Base-by-base conservation (phyloP, 352 stramenopile species). In the Hyaloperonospora arabidopsidis region DNA sequence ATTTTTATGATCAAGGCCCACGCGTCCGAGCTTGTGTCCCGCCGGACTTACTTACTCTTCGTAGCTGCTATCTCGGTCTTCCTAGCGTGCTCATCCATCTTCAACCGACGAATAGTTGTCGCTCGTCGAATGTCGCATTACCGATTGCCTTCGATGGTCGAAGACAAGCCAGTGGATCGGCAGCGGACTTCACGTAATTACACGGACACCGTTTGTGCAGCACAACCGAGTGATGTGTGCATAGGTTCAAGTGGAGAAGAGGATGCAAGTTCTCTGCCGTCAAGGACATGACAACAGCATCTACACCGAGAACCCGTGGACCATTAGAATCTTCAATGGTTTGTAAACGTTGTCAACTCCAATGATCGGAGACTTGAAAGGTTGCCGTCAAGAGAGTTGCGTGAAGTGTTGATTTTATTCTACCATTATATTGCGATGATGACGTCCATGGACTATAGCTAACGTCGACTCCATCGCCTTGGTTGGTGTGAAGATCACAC, bases 1-100 rank as follows among this genome's bases (percentile, higher is more conserved):
- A 92, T 94, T 61, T 94, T 94, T 54, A 94, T 94, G 76, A 94
- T 92, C 74, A 94, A 94, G 47, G 81, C 84, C 25, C 84, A 92
- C 43, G 72, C 79, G 5, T 87, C 79, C 23, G 75, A 91, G 51
- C 81, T 94, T 35, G 77, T 94, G 0, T 89, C 84, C 1, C 77
- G 84, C 5, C 78, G 76, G 32, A 79, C 87, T 25, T 94, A 94
- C 60, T 49, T 94, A 57, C 63, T 92, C 0, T 90, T 92, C 39
- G 71, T 94, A 6, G 81, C 76, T 25, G 78, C 82, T 3, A 92
- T 89, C 48, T 74, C 81, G 1, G 68, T 94, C 8, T 92, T 92
- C 54, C 68, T 94, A 25, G 81, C 81, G 12, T 89, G 81, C 52
- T 91, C 83, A 8, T 89, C 83, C 0, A 55, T 93, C 10, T 78